Evolutionary conservation across 441 rosid genomes (phyloP), one percentile per base, ranked within the genome.

Genomic region (Mallotus repandus): DNA sequence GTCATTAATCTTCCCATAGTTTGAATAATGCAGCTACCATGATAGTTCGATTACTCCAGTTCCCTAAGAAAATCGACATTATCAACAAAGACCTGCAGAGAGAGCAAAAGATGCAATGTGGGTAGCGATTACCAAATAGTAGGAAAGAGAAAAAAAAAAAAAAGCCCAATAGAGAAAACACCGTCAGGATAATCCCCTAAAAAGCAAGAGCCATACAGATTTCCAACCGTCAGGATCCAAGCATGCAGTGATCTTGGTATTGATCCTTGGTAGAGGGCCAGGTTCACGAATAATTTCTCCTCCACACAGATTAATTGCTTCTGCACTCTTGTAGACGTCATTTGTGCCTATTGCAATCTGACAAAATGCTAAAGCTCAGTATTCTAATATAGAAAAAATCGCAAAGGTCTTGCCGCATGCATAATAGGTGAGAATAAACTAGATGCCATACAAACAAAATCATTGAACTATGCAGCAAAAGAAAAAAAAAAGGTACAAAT

Each of bases 141-240:
- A 19, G n/a, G 6, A 18, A 25, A 18, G 58, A 61, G 12, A 0
- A 14, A 49, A 18, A 49, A 57, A 77, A 77, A 22, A 13, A 22
- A 70, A 70, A 29, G 32, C 2, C 32, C 32, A 29, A 29, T 2
- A 29, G 32, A 29, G 32, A 29, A 29, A 29, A 29, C 32, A 29
- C 32, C 32, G 32, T 29, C 32, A 29, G 32, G 32, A 29, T 29
- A 29, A 29, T 29, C 32, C 32, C 32, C 41, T 1, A 16, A 49
- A 67, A 46, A 19, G 18, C 19, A 58, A 38, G 46, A 65, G 52
- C 25, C 72, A 48, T 73, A 95, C 99, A 82, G 91, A 68, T 77
- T 90, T 93, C 99, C 97, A 93, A 55, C 97, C 97, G 60, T 95
- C 97, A 3, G 97, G 97, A 76, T 95, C 99, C 79, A 95, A 80